Evolutionary conservation across 2,329 filamentous ascomycete species (phyloP), one percentile per base, ranked within the genome.

Genomic region (Trichothecium roseum): DNA sequence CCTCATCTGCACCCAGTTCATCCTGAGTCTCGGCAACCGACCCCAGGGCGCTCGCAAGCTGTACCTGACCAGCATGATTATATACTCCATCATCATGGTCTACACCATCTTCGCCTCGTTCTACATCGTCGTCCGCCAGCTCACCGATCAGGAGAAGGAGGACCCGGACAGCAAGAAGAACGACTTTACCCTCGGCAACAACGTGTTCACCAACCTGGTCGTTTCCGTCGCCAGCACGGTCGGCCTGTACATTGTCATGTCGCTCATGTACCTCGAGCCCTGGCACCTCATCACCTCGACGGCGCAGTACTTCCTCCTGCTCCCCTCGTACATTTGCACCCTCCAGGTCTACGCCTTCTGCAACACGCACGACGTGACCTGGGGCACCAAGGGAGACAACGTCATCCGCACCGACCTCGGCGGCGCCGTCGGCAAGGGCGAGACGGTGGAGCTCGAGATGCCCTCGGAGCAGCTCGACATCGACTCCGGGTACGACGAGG

Each of bases 301-400:
- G 0, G 75, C 71, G 1, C 88, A 95, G 56, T 98, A 98, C 67
- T 95, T 98, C 56, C 72, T 88, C 32, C 77, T 98, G 18, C 69
- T 98, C 26, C 91, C 91, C 0, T 81, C 72, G 28, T 98, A 96
- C 65, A 94, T 98, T 60, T 96, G 91, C 66, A 96, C 86, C 0
- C 72, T 98, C 3, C 91, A 98, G 59, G 87, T 96, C 15, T 98
- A 98, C 62, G 91, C 91, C 30, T 98, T 98, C 61, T 96, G 91
- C 68, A 98, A 98, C 64, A 94, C 89, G 0, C 91, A 98, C 72
- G 91, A 98, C 56, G 87, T 98, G 15, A 94, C 88, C 0, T 98
- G 91, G 91, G 91, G 91, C 30, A 98, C 91, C 31, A 98, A 98
- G 63, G 91, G 91, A 38, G 91, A 98, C 69, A 98, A 98, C 58